These are phyloP conservation scores for Podila epicladia DNA, from an alignment of 192 early-diverging fungal species.

Conservation along the genomic window DNA sequence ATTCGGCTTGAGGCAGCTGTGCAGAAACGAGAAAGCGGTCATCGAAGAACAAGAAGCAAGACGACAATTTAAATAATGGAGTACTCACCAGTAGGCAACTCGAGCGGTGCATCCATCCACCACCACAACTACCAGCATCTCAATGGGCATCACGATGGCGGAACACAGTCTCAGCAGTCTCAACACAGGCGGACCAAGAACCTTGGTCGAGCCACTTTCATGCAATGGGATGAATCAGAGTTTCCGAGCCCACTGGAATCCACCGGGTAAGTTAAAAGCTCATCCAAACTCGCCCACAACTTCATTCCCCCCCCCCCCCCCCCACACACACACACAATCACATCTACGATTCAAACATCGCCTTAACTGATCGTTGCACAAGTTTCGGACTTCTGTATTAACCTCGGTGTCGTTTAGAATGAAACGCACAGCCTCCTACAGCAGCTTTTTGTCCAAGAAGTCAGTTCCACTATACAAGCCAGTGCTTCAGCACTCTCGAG, in stretches of 20 bases:
- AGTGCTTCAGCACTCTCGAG: slow-evolving; percentile 30
- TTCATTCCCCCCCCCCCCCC: neutral
- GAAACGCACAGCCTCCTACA: slow-evolving; percentile 49
- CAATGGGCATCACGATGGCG: neutral
- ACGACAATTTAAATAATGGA: neutral
- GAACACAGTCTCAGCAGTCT: slow-evolving; percentile 11
- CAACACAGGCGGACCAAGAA: neutral
- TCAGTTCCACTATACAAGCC: slow-evolving; percentile 32
- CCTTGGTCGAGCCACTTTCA: slow-evolving; percentile 12
- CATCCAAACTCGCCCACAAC: neutral
- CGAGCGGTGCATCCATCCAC: too few relatives aligned
- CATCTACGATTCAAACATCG: neutral
- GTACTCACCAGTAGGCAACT: neutral
- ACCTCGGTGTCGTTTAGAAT: slow-evolving; percentile 12
- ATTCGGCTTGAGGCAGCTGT: too few relatives aligned
- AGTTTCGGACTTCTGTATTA: neutral
- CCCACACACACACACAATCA: too few relatives aligned
- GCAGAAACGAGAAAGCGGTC: too few relatives aligned
- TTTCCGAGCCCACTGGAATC: slow-evolving; percentile 36
- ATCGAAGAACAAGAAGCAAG: too few relatives aligned
- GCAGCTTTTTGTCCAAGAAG: slow-evolving; percentile 47
- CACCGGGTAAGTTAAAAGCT: slow-evolving; percentile 15
- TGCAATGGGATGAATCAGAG: slow-evolving; percentile 41
- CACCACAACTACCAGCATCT: neutral
- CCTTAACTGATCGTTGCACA: neutral